phyloP scores from a whole-genome alignment of 139 green algal species.

The Coccomyxa sp. region DNA sequence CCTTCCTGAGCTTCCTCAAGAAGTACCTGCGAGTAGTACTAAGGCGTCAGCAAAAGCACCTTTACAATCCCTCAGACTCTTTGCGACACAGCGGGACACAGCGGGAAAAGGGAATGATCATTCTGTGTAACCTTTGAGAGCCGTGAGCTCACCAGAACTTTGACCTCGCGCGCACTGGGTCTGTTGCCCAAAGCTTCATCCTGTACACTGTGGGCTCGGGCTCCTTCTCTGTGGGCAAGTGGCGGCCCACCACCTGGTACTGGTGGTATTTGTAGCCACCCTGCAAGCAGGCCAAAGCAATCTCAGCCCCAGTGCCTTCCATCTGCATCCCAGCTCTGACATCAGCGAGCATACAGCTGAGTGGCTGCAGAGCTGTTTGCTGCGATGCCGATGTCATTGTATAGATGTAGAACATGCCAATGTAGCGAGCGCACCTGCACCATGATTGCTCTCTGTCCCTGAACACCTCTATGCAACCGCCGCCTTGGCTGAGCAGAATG shows the following conservation, averaged over 20 bases:
- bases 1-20: conserved; percentile 88
- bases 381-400: neutral
- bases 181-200: conserved; percentile 99
- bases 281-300: conserved; percentile 38
- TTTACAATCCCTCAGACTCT: too few species aligned
- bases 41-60: neutral
- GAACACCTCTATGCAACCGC: neutral
- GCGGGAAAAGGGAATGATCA: neutral
- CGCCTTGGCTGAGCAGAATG: neutral
- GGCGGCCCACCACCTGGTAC: conserved; percentile 98
- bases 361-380: neutral
- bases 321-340: neutral
- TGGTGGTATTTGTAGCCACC: conserved; percentile 91
- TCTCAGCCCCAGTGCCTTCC: neutral
- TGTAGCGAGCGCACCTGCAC: neutral
- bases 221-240: conserved; percentile 85
- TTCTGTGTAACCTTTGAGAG: neutral
- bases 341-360: neutral
- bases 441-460: neutral
- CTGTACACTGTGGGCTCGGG: conserved; percentile 89
- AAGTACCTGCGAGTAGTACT: conserved; percentile 86
- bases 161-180: conserved; percentile 87
- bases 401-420: neutral
- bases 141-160: conserved; percentile 96
- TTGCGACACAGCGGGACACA: too few species aligned